Evolutionary conservation across 441 rosid species (phyloP).

Genomic region (Pelargonium australe): DNA sequence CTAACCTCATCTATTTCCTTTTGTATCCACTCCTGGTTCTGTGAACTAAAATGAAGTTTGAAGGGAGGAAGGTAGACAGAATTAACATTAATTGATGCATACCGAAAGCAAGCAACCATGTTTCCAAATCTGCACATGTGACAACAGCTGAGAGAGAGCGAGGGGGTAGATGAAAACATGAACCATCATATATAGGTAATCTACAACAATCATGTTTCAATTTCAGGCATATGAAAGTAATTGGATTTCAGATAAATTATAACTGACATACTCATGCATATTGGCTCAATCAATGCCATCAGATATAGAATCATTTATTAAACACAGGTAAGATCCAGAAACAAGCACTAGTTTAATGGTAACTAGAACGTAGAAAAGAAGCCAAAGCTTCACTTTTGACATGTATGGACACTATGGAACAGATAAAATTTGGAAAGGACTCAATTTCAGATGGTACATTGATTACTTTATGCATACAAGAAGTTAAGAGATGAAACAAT

Average conservation of each 20-base stretch:
- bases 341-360: not conserved
- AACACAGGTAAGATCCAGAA: too few relatives aligned
- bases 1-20: constrained; percentile 72
- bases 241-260: not conserved
- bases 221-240: not conserved
- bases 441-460: too few relatives aligned
- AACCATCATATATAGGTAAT: too few relatives aligned
- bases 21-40: constrained; percentile 72
- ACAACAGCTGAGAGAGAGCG: constrained; percentile 12
- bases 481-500: constrained; percentile 19
- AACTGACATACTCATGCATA: not conserved
- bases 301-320: too few relatives aligned
- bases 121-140: constrained; percentile 63
- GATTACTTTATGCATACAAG: not conserved
- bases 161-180: not conserved
- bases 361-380: not conserved
- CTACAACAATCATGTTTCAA: too few relatives aligned
- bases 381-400: not conserved
- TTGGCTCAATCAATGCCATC: not conserved
- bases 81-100: constrained; percentile 82
- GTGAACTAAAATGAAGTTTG: constrained; percentile 63
- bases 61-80: constrained; percentile 88
- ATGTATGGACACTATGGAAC: too few relatives aligned
- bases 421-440: too few relatives aligned
- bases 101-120: constrained; percentile 97